Evolutionary conservation across 2,329 filamentous ascomycete species (phyloP), one percentile per base, ranked within the genome.

Genomic region (Fusarium ambrosium): DNA sequence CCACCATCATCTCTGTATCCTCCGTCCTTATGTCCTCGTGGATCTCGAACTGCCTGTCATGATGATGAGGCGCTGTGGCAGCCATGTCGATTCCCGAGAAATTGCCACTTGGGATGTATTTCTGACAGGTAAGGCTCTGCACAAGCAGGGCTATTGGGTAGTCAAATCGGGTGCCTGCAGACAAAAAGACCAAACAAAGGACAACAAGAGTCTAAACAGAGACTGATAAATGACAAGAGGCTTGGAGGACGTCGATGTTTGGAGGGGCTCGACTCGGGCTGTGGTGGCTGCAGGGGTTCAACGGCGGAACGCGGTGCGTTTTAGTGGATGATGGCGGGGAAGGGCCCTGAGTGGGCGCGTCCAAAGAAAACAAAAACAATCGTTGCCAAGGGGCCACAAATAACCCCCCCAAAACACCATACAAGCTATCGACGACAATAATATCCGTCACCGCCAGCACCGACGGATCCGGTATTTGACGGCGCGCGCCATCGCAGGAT

Each of bases 1-100:
- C 86, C 9, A 81, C 81, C 81, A 87, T 86, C 83, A 88, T 84
- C 72, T 87, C 84, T 2, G 87, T 87, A 60, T 89, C 87, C 72
- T 87, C 86, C 8, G 87, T 88, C 18, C 84, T 83, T 1, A 80
- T 82, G 82, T 89, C 87, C 70, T 88, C 85, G 77, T 88, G 86
- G 65, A 89, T 88, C 27, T 84, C 82, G 71, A 89, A 88, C 16
- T 81, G 77, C 24, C 86, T 82, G 32, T 81, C 82, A 24, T 76
- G 67, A 78, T 82, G 77, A 62, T 76, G 78, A 39, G 76, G 77
- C 43, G 65, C 63, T 20, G 69, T 70, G 6, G 76, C 64, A 41
- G 77, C 71, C 79, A 81, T 80, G 62, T 60, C 65, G 41, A 58
- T 45, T 48, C 61, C 24, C 20, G 2, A 37, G 64, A 32, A 55